Evolutionary conservation across 441 rosid genomes (phyloP).

Genomic region (Sinapis alba): DNA sequence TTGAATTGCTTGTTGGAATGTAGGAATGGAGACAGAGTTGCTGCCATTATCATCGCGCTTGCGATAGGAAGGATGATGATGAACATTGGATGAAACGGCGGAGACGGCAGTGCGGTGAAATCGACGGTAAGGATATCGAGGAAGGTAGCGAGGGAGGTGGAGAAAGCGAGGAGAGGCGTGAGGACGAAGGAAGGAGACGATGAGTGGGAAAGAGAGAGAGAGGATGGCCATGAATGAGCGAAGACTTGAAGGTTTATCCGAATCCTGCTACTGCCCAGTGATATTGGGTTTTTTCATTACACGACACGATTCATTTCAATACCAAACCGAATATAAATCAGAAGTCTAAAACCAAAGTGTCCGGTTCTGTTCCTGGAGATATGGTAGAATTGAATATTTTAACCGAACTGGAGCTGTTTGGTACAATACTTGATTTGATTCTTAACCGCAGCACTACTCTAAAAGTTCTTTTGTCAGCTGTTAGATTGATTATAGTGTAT

Average conservation of each 20-base stretch:
- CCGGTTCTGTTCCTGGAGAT: neutral
- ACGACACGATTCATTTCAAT: neutral
- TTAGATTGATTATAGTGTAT: too few species aligned
- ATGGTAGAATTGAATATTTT: too few species aligned
- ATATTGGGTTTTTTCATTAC: neutral
- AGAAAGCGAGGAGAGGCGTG: conserved; percentile 46
- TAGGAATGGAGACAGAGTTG: conserved; percentile 46
- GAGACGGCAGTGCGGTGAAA: conserved; percentile 45
- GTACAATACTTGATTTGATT: neutral
- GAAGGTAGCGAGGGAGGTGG: conserved; percentile 32
- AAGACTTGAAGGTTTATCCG: conserved; percentile 1
- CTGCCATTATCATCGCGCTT: conserved; percentile 32
- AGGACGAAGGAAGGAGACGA: conserved; percentile 67
- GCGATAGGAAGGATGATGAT: conserved; percentile 43
- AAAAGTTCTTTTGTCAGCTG: too few species aligned
- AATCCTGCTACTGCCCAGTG: neutral
- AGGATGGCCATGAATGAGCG: conserved; percentile 53
- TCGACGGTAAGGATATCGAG: conserved; percentile 43
- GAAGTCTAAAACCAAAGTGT: neutral
- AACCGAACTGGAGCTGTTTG: neutral
- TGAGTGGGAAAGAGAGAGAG: conserved; percentile 62
- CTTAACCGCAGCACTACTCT: too few species aligned
- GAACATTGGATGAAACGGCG: conserved; percentile 51
- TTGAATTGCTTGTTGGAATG: conserved; percentile 96
- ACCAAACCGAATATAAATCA: neutral